Evolutionary conservation across 176 grass and related monocot species (phyloP), one percentile per base, ranked within the genome.

Genomic region (Carex parvula): DNA sequence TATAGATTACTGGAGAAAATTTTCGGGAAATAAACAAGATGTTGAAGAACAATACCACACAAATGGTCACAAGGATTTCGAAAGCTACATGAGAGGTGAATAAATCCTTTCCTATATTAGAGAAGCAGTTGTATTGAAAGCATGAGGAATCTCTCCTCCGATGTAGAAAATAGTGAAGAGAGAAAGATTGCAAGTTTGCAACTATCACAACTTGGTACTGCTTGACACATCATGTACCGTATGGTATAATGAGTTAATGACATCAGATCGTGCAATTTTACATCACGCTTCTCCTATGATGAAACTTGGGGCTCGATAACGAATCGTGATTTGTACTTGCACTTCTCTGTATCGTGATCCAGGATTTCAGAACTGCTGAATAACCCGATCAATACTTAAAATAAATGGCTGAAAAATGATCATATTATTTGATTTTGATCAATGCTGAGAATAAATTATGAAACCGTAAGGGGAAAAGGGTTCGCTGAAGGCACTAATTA

Each of bases 181-280:
- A 74, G 5, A 24, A 6, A 53, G 57, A 8, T 20, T 20, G 18
- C 57, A 60, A 60, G 10, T 12, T 8, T 44, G 35, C 67, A 70
- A 44, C 44, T 26, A 29, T 75, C 11, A 16, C 70, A 52, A 50
- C 42, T 74, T 75, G 3, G 44, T 21, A 75, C 21, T 75, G 44
- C 70, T 75, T 75, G 21, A 20, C 46, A 53, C 70, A 75, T 75
- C 70, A 75, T 26, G 70, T 20, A 75, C 70, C 5, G 37, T 6
- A 24, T 16, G 55, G 73, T 53, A 30, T 55, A 24, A 16, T 33
- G 37, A 39, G 37, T 39, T 39, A 39, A 39, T 39, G 73, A 75
- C 10, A 75, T 57, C 73, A 56, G 20, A 30, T 77, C 73, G 2
- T 77, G 24, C 32, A 14, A 77, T 57, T 77, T 56, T 26, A 15